Evolutionary conservation across 1,139 yeast genomes (phyloP).

Genomic region (Pneumocystis carinii): DNA sequence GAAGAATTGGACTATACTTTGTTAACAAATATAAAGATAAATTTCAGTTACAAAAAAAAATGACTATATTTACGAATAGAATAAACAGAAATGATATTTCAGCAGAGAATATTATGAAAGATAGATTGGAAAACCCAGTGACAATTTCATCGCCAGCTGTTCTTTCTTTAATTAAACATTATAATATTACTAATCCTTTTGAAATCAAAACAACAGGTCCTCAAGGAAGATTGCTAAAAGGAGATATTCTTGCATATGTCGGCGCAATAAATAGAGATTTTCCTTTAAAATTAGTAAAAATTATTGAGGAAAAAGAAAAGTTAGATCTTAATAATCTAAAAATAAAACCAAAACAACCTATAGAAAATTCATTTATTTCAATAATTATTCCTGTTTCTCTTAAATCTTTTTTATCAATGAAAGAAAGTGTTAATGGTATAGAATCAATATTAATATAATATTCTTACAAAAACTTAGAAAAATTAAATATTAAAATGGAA

Average conservation of each 20-base stretch:
- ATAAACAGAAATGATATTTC: conserved; percentile 42
- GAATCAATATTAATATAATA: conserved; percentile 10
- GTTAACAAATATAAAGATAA: not conserved
- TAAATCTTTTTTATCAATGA: not conserved
- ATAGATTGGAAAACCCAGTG: conserved; percentile 17
- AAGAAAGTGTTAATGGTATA: not conserved
- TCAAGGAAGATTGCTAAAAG: conserved; percentile 70
- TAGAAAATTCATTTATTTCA: conserved; percentile 10
- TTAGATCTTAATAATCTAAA: conserved; percentile 66
- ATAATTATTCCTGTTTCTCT: not conserved
- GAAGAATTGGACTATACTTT: not conserved
- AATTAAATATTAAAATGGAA: conserved; percentile 5
- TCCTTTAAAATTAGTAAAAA: conserved; percentile 39
- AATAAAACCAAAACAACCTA: conserved; percentile 31
- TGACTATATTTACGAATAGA: conserved; percentile 16
- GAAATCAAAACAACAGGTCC: conserved; percentile 88
- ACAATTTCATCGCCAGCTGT: conserved; percentile 65
- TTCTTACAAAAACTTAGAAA: conserved; percentile 4
- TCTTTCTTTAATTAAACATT: conserved; percentile 42
- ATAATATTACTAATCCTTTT: conserved; percentile 48
- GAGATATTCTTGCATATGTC: conserved; percentile 74
- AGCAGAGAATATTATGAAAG: not conserved
- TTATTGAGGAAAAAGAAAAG: conserved; percentile 43
- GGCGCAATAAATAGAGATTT: conserved; percentile 52
- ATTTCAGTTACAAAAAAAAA: not conserved